Evolutionary conservation across 2,329 filamentous ascomycete species (phyloP).

Genomic region (Trichoderma arundinaceum): DNA sequence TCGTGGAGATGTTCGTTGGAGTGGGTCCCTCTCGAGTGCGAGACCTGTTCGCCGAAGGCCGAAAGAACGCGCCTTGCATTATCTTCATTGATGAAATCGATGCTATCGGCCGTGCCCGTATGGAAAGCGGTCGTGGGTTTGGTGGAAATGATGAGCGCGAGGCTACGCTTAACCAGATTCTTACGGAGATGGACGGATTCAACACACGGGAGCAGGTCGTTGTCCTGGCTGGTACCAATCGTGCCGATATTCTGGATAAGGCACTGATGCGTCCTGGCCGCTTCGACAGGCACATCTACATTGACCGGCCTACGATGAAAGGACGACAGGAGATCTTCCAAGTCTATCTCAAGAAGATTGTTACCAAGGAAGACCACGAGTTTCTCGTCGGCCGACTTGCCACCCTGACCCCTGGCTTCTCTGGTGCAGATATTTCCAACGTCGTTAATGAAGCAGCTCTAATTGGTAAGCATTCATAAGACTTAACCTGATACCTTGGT

Average conservation of each 20-base stretch:
- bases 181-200: constrained; percentile 99
- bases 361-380: constrained; percentile 88
- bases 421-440: constrained; percentile 97
- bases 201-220: constrained; percentile 97
- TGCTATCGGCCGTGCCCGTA: constrained; percentile 89
- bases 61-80: constrained; percentile 96
- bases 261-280: constrained; percentile 95
- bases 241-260: constrained; percentile 92
- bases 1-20: constrained; percentile 99
- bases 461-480: constrained; percentile 66
- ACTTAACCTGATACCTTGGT: not conserved
- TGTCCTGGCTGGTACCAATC: constrained; percentile 94
- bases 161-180: constrained; percentile 94
- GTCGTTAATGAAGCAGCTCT: constrained; percentile 97
- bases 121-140: constrained; percentile 72
- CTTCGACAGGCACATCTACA: constrained; percentile 95
- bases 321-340: constrained; percentile 95
- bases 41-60: constrained; percentile 90
- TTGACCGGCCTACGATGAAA: constrained; percentile 95
- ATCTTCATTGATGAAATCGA: constrained; percentile 99
- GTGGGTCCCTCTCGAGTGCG: constrained; percentile 94
- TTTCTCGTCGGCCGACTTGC: constrained; percentile 86
- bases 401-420: constrained; percentile 93
- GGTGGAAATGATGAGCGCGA: constrained; percentile 98
- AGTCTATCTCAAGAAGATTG: constrained; percentile 93